Base-by-base conservation (phyloP, 225 moss, liverwort and hornwort genomes). In the Anthoceros angustus region DNA sequence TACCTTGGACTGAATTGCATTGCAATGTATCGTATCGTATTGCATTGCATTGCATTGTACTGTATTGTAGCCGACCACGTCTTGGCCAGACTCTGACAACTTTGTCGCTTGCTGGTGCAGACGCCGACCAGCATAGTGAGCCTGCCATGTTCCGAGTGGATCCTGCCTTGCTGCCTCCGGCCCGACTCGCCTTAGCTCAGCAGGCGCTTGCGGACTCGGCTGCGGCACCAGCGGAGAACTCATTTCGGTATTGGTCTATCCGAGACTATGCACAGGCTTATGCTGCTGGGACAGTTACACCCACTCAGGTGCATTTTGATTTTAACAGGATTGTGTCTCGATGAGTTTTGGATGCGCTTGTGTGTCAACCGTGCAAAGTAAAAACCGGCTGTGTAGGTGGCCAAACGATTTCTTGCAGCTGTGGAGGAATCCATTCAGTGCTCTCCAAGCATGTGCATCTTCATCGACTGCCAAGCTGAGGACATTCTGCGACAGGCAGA, bases 161-260 rank as follows among this genome's bases (percentile, higher is more conserved):
- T 55, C n/a, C 55, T 8, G 55, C 18, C 55, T 15, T 55, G 55
- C 23, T 55, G 55, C 55, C 55, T 15, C 55, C 55, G 23, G 55
- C 55, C 55, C 78, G 77, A 32, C 79, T 90, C 21, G 71, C 78
- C 39, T 69, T 60, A 14, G 93, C 82, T 38, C 26, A 87, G 6
- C 75, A 77, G 50, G 81, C 82, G 63, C 78, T 93, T 49, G 75
- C 76, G 7, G 69, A 73, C 64, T 74, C 69, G 8, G 15, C 55
- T 9, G 24, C 43, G 6, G 14, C 20, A 24, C 67, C 67, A 65
- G 26, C 60, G 38, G 69, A 74, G 25, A 62, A 25, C 43, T 70
- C 74, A 8, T 93, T 93, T 64, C 80, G 74, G 10, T 82, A 90
- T 63, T 93, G 87, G 93, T 84, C 80, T 18, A 93, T 93, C 64